Evolutionary conservation across 2,329 filamentous ascomycete species (phyloP).

Genomic region (Arthrobotrys musiformis): DNA sequence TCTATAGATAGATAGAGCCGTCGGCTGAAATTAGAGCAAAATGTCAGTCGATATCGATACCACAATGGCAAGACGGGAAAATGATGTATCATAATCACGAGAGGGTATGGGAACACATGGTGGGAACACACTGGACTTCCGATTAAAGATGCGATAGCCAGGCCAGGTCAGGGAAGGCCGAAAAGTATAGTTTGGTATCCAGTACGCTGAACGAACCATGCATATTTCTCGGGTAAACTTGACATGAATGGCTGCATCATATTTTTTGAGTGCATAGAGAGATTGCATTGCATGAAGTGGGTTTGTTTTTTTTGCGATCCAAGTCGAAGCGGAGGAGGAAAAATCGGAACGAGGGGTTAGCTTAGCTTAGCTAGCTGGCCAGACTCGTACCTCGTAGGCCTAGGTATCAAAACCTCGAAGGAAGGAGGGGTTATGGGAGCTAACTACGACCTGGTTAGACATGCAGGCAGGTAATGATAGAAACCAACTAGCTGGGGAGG

Average conservation of each 20-base stretch:
- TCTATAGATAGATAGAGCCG: neutral
- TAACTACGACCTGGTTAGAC: slow-evolving; percentile 17
- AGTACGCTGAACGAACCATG: slow-evolving; percentile 23
- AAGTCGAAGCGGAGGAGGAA: slow-evolving; percentile 17
- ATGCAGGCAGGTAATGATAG: neutral
- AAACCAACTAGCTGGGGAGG: slow-evolving; percentile 4
- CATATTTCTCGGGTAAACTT: slow-evolving; percentile 22
- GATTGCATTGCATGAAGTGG: slow-evolving; percentile 44
- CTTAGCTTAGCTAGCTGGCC: neutral
- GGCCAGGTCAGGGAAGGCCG: neutral
- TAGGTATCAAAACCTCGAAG: neutral
- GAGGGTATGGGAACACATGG: slow-evolving; percentile 8
- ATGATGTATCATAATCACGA: slow-evolving; percentile 19
- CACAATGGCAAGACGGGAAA: neutral
- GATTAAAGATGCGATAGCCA: slow-evolving; percentile 17
- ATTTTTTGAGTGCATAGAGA: slow-evolving; percentile 45
- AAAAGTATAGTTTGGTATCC: neutral
- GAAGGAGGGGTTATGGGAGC: neutral
- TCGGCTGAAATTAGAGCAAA: neutral
- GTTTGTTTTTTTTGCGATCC: slow-evolving; percentile 5
- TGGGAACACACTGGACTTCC: slow-evolving; percentile 15
- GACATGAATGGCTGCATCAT: slow-evolving; percentile 29
- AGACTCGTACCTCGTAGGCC: neutral
- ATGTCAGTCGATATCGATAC: slow-evolving; percentile 19
- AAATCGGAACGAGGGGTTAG: neutral